Evolutionary conservation across 2,329 filamentous ascomycete genomes (phyloP), one percentile per base, ranked within the genome.

Genomic region (Chalara sp.): DNA sequence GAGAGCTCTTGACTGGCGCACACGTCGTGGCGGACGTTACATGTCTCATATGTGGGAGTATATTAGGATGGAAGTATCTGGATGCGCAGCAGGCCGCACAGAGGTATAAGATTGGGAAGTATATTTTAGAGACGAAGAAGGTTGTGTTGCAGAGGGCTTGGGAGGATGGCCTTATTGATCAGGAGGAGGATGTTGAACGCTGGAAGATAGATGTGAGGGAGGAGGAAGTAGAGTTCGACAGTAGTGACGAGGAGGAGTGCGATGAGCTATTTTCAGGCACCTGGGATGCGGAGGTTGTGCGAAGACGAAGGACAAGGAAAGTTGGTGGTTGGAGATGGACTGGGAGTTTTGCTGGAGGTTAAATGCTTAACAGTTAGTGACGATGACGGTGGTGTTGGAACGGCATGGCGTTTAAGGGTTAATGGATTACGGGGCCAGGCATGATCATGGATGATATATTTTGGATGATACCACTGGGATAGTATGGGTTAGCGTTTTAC

Each of bases 31-130:
- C 81, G 4, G 82, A 86, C 65, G 81, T 85, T 46, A 71, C 65
- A 44, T 86, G 83, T 61, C 63, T 63, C 7, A 68, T 76, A 30
- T 86, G 83, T 65, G 67, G 69, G 30, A 70, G 69, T 47, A 78
- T 78, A 58, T 62, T 86, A 6, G 83, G 83, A 13, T 86, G 83
- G 83, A 85, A 85, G 65, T 86, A 86, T 60, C 72, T 85, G 42
- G 78, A 83, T 62, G 81, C 82, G 1, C 74, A 73, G 53, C 78
- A 84, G 58, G 61, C 69, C 50, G 67, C 71, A 44, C 83, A 86
- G 64, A 75, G 73, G 62, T 86, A 86, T 71, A 86, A 86, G 66
- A 72, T 85, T 46, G 81, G 81, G 57, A 86, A 85, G 65, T 86
- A 79, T 62, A 85, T 86, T 32, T 65, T 86, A 39, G 83, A 86